Base-by-base conservation (phyloP, 1,139 yeast genomes). In the Yamadazyma kanchanaburiensis region DNA sequence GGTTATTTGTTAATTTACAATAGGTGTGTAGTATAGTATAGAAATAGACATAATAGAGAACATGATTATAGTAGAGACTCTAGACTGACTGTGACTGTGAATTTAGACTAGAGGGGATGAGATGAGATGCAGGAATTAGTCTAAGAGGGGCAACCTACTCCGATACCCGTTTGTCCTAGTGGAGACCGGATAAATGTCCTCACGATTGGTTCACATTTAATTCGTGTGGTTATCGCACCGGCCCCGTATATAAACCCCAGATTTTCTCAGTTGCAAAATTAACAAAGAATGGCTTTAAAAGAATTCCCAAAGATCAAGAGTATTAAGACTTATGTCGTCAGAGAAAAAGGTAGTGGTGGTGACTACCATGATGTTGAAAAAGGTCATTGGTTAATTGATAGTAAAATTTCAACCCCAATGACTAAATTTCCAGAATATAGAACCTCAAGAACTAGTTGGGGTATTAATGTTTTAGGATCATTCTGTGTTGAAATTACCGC, bases 391-490 rank as follows among this genome's bases (percentile, higher is more conserved):
- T 51, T 68, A 17, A 60, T 68, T 20, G 74, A 67, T 45, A 54
- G 54, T 37, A 57, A 58, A 31, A 66, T 68, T 35, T 52, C 74
- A 23, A 68, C 65, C 35, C 74, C 74, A 22, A 68, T 68, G 74
- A 62, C 72, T 30, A 62, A 62, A 38, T 67, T 56, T 46, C 60
- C 60, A 13, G 70, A 63, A 30, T 67, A 64, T 51, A 50, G 69
- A 38, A 49, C 54, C 18, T 60, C 68, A 12, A 54, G 74, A 43
- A 61, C 66, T 12, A 56, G 65, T 29, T 68, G 73, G 70, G 74
- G 74, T 32, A 64, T 68, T 51, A 68, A 68, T 42, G 74, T 69
- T 7, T 48, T 68, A 29, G 74, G 74, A n/a, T 67, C 74, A 5
- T 67, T 68, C 49, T 65, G 68, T 49, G 66, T 68, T 30, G 74